These are phyloP conservation scores for Pelargonium cotyledonis DNA, from an alignment of 441 rosid species.

Conservation along the genomic window DNA sequence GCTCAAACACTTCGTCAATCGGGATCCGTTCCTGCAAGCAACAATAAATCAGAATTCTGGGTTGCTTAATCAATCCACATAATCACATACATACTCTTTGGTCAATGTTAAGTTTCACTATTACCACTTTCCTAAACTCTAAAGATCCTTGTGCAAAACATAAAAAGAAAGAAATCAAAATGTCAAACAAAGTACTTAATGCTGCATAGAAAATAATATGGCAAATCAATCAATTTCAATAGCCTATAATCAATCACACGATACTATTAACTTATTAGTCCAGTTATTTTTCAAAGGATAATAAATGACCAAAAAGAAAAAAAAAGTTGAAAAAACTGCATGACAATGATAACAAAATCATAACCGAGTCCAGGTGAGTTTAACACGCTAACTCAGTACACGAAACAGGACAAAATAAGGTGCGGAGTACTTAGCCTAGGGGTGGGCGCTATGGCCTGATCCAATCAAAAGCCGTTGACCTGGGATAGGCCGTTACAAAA, in stretches of 20 bases:
- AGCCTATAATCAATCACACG: no score
- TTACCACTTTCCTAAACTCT: no score
- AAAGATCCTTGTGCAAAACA: no score
- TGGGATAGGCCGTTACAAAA: background rate
- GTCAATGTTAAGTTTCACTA: no score
- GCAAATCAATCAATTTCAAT: no score
- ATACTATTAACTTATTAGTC: no score
- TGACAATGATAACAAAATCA: background rate
- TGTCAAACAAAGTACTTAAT: no score
- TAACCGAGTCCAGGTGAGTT: no score
- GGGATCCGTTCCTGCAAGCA: conserved; percentile 45
- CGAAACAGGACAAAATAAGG: background rate
- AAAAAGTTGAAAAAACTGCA: background rate
- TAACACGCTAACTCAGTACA: background rate
- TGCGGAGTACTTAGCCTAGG: background rate
- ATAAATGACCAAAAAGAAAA: no score
- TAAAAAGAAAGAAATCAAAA: no score
- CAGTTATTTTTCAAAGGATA: no score
- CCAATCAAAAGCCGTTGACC: conserved; percentile 25
- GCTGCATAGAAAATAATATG: no score
- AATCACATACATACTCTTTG: background rate
- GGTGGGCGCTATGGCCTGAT: background rate
- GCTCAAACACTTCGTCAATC: conserved; percentile 56
- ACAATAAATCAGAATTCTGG: background rate
- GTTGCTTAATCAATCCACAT: background rate